phyloP scores from a whole-genome alignment of 805 yeast species.

The Spathaspora sp. region DNA sequence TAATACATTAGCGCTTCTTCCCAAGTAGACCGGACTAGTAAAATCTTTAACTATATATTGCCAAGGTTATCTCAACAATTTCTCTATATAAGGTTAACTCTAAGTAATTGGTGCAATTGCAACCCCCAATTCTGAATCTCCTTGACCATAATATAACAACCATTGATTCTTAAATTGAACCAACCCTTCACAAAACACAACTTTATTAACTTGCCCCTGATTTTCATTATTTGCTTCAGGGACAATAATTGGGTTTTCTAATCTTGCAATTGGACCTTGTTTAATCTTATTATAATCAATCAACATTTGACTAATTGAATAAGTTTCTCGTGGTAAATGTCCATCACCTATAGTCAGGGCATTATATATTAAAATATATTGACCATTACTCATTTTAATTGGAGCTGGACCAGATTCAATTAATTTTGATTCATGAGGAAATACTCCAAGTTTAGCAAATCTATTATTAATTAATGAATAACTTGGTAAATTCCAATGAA shows the following conservation, averaged over 20 bases:
- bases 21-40: too few species aligned
- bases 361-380: slow-evolving; percentile 36
- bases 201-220: slow-evolving; percentile 38
- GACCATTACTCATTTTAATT: slow-evolving; percentile 26
- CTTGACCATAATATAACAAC: slow-evolving; percentile 42
- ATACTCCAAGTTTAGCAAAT: slow-evolving; percentile 23
- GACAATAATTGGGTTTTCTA: slow-evolving; percentile 31
- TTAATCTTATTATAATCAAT: slow-evolving; percentile 34
- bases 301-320: slow-evolving; percentile 37
- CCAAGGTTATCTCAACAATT: too few species aligned
- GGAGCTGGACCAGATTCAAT: slow-evolving; percentile 44
- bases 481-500: slow-evolving; percentile 27
- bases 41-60: too few species aligned
- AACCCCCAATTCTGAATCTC: slow-evolving; percentile 40
- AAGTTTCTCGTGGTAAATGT: slow-evolving; percentile 26
- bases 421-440: slow-evolving; percentile 29
- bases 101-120: slow-evolving; percentile 24
- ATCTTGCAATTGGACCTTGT: slow-evolving; percentile 34
- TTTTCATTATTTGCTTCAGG: slow-evolving; percentile 34
- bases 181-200: slow-evolving; percentile 41
- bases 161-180: slow-evolving; percentile 40
- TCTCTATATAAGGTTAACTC: neutral
- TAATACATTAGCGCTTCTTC: too few species aligned
- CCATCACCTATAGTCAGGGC: slow-evolving; percentile 35
- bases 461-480: slow-evolving; percentile 11